These are phyloP conservation scores for Pythium periplocum DNA, from an alignment of 352 stramenopile species.

Conservation along the genomic window DNA sequence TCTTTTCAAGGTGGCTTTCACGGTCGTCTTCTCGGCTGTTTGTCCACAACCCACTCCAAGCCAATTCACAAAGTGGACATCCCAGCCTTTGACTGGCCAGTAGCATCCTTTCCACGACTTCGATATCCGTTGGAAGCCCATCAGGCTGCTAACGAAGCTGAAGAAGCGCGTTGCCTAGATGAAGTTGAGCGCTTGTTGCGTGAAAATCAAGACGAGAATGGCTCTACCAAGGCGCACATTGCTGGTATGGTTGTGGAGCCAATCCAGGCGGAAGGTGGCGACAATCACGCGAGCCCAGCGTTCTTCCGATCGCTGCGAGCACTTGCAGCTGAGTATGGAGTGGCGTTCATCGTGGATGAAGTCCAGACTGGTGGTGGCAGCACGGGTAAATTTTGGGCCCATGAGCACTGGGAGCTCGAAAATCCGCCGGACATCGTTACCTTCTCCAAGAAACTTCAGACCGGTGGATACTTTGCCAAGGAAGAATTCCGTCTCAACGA, in stretches of 20 bases:
- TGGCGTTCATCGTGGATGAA: slow-evolving; percentile 84
- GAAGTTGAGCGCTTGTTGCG: slow-evolving; percentile 55
- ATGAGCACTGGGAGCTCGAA: slow-evolving; percentile 74
- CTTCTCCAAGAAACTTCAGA: slow-evolving; percentile 86
- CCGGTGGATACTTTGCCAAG: slow-evolving; percentile 78
- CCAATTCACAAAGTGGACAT: slow-evolving; percentile 86
- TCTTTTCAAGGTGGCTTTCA: slow-evolving; percentile 85
- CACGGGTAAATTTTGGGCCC: slow-evolving; percentile 82
- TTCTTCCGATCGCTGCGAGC: slow-evolving; percentile 65
- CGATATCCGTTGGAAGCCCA: slow-evolving; percentile 63
- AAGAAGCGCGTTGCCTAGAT: slow-evolving; percentile 65
- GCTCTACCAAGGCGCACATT: slow-evolving; percentile 26
- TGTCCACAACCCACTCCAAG: slow-evolving; percentile 84
- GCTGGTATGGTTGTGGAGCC: slow-evolving; percentile 80
- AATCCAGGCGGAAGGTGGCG: slow-evolving; percentile 76
- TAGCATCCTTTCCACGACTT: slow-evolving; percentile 67
- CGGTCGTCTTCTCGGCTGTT: slow-evolving; percentile 65
- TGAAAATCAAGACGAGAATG: slow-evolving; percentile 26
- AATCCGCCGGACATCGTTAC: slow-evolving; percentile 79
- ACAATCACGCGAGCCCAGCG: slow-evolving; percentile 66
- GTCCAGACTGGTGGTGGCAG: slow-evolving; percentile 79
- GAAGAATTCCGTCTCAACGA: slow-evolving; percentile 61
- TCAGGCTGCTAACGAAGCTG: slow-evolving; percentile 49
- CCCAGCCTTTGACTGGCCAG: slow-evolving; percentile 76
- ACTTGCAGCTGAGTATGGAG: slow-evolving; percentile 46